phyloP scores from a whole-genome alignment of 164 flowering plant species.

The Macadamia integrifolia region DNA sequence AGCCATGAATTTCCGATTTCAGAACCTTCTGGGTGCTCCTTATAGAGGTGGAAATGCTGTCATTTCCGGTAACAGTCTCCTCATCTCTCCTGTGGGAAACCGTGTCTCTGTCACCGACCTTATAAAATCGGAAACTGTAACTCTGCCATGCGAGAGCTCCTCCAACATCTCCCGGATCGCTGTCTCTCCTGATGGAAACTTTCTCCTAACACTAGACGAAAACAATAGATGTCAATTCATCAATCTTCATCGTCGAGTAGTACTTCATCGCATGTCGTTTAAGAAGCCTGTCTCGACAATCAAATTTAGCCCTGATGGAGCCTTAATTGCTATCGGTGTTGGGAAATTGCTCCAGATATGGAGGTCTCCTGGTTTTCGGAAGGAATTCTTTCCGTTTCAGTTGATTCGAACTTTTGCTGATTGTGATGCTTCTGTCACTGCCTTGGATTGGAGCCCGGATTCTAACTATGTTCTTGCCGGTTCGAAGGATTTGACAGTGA shows the following conservation, averaged over 20 bases:
- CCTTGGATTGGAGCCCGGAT: constrained; percentile 79
- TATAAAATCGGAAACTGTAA: constrained; percentile 53
- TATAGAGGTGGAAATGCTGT: constrained; percentile 87
- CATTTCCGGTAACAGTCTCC: constrained; percentile 43
- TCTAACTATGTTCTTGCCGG: constrained; percentile 69
- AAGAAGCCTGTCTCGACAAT: constrained; percentile 54
- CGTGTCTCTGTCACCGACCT: constrained; percentile 85
- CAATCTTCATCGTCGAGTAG: constrained; percentile 61
- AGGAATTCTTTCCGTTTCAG: constrained; percentile 80
- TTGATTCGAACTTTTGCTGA: constrained; percentile 64
- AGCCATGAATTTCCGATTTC: constrained; percentile 82
- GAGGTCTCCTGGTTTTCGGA: constrained; percentile 79
- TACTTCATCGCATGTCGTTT: constrained; percentile 79
- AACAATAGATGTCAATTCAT: constrained; percentile 61
- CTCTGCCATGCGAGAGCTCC: constrained; percentile 70
- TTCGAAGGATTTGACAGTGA: constrained; percentile 75
- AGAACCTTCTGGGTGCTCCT: constrained; percentile 90
- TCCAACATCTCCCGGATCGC: constrained; percentile 71
- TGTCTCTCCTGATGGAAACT: constrained; percentile 68
- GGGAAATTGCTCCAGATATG: constrained; percentile 84
- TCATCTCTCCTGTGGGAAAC: constrained; percentile 85
- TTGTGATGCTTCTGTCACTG: constrained; percentile 49
- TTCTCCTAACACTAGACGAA: constrained; percentile 74
- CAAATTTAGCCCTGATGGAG: constrained; percentile 69
- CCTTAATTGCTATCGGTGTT: constrained; percentile 60